phyloP scores from a whole-genome alignment of 805 yeast genomes.

The Candida berthetii region DNA sequence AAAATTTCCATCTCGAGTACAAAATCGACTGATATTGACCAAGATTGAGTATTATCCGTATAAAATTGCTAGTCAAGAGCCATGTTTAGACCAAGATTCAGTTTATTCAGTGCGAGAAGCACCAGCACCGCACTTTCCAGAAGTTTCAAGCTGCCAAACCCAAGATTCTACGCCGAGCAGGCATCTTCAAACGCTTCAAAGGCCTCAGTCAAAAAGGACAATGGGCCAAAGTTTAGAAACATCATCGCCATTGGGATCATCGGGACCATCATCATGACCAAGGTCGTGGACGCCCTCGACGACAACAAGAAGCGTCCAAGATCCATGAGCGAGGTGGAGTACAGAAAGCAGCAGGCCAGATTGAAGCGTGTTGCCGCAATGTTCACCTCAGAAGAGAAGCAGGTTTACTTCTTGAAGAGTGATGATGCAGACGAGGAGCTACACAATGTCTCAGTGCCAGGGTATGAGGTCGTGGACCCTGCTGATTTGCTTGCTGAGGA shows the following conservation, averaged over 20 bases:
- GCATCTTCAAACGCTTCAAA: neutral
- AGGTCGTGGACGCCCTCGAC: slow-evolving; percentile 30
- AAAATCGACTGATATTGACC: too few relatives aligned
- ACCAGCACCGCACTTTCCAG: too few relatives aligned
- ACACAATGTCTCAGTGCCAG: neutral
- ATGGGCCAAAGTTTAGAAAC: slow-evolving; percentile 32
- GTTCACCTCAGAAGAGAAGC: slow-evolving; percentile 33
- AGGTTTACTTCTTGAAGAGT: slow-evolving; percentile 32
- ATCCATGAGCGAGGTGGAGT: slow-evolving; percentile 28
- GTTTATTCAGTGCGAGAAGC: too few relatives aligned
- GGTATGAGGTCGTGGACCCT: slow-evolving; percentile 42
- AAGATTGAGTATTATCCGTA: too few relatives aligned
- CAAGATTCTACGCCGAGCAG: neutral
- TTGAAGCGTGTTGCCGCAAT: slow-evolving; percentile 42
- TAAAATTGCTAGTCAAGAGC: too few relatives aligned
- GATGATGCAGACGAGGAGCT: slow-evolving; percentile 9
- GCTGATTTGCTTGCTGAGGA: slow-evolving; percentile 39
- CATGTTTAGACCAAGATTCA: too few relatives aligned
- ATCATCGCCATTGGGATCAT: slow-evolving; percentile 36
- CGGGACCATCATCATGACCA: slow-evolving; percentile 36
- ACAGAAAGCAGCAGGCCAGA: slow-evolving; percentile 40
- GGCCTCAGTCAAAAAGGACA: slow-evolving; percentile 3
- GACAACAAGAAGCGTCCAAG: slow-evolving; percentile 24
- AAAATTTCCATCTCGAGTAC: too few relatives aligned
- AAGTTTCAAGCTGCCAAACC: too few relatives aligned